A percentile compares a stretch with the other conserved stretches of the same genome.
Conservation (phyloP, 768 basidiomycete genomes). For the Suillus tomentosus region DNA sequence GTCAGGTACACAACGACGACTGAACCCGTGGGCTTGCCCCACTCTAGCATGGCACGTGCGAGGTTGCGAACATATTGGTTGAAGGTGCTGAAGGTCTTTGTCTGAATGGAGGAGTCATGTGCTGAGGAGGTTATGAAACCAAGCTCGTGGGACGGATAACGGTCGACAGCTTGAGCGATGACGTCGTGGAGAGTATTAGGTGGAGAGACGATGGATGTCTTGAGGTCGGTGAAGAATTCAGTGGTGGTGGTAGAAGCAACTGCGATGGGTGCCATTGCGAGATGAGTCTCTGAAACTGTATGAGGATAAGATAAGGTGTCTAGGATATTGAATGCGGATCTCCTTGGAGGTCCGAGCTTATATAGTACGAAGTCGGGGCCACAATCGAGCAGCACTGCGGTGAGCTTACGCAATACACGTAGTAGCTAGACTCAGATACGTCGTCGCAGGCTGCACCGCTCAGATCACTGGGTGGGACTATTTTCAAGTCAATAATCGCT, state of each 20-base stretch:
- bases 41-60: conserved; percentile 24
- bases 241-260: conserved; percentile 17
- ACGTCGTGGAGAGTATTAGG: conserved; percentile 25
- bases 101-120: conserved; percentile 31
- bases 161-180: conserved; percentile 22
- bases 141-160: conserved; percentile 29
- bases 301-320: conserved; percentile 3
- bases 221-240: conserved; percentile 8
- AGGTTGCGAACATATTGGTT: conserved; percentile 20
- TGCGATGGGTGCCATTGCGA: conserved; percentile 22
- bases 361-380: conserved; percentile 20
- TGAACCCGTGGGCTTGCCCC: conserved; percentile 29
- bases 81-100: conserved; percentile 27
- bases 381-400: not conserved
- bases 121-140: conserved; percentile 31
- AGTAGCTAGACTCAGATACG: too few relatives aligned
- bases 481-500: too few relatives aligned
- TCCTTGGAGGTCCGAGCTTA: conserved; percentile 18
- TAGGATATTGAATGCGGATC: conserved; percentile 10
- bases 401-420: not conserved
- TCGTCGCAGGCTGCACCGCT: not conserved
- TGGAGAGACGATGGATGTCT: conserved; percentile 1
- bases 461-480: too few relatives aligned
- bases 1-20: conserved; percentile 32
- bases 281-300: not conserved